Conservation (phyloP, 352 stramenopile genomes). For the Thalassiosira exigua region DNA sequence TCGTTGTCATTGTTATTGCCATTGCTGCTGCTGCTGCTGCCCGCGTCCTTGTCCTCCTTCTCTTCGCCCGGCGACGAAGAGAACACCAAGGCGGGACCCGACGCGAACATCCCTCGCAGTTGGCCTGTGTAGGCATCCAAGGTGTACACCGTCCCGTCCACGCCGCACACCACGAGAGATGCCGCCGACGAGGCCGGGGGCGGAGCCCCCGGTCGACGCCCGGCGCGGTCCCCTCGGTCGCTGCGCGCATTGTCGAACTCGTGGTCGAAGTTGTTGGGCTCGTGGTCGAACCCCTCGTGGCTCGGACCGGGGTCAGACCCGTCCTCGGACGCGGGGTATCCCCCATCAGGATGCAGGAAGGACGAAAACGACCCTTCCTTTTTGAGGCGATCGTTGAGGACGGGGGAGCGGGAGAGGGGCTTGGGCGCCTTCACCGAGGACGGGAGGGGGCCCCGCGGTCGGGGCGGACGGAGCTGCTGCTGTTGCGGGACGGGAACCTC, state of each 20-base stretch:
- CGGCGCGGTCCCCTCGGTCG: too few species aligned
- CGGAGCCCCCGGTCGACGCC: neutral
- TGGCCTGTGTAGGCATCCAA: conserved; percentile 66
- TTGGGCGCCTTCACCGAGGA: conserved; percentile 6
- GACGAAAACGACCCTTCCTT: conserved; percentile 22
- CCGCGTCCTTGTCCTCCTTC: conserved; percentile 6
- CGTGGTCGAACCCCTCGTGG: too few species aligned
- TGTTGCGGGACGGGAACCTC: neutral
- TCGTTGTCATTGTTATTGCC: neutral
- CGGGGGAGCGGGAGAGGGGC: conserved; percentile 19
- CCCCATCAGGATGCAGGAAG: neutral
- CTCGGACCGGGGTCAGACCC: too few species aligned
- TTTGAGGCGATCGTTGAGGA: conserved; percentile 18
- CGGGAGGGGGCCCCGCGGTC: neutral
- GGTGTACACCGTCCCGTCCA: conserved; percentile 68
- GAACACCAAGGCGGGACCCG: conserved; percentile 56
- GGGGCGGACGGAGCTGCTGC: neutral
- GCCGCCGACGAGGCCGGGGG: conserved; percentile 21
- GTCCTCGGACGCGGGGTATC: too few species aligned
- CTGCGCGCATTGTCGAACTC: too few species aligned
- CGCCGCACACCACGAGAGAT: conserved; percentile 63
- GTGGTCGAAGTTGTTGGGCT: too few species aligned
- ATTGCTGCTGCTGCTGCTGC: conserved; percentile 1
- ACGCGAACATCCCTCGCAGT: conserved; percentile 60
- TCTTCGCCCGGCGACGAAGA: conserved; percentile 20